Evolutionary conservation across 192 early-diverging fungal species (phyloP).

Genomic region (Coemansia sp.): DNA sequence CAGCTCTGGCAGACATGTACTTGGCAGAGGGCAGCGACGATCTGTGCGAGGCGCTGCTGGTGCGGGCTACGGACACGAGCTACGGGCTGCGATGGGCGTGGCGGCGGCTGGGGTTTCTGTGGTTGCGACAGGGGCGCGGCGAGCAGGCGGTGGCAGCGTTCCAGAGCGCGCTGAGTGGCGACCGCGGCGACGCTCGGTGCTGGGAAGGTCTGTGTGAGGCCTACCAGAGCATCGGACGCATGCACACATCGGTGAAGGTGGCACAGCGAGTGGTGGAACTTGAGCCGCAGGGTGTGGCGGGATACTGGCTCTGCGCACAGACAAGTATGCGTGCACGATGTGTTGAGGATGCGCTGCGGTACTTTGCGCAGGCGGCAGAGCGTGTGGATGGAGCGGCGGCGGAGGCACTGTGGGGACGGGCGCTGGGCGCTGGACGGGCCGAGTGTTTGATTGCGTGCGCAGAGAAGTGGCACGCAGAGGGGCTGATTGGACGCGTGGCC

Average conservation of each 20-base stretch:
- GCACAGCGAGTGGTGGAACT: conserved; percentile 70
- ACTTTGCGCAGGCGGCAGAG: conserved; percentile 14
- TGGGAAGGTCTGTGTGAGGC: conserved; percentile 84
- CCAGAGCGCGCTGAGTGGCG: conserved; percentile 77
- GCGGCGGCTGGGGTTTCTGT: conserved; percentile 72
- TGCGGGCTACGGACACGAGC: conserved; percentile 19
- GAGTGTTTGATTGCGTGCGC: conserved; percentile 37
- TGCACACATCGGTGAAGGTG: conserved; percentile 53
- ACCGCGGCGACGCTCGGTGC: conserved; percentile 60
- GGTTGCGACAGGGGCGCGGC: conserved; percentile 55
- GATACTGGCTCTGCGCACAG: conserved; percentile 39
- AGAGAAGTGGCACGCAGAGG: conserved; percentile 38
- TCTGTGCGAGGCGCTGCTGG: conserved; percentile 32
- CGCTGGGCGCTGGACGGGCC: conserved; percentile 20
- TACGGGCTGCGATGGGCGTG: conserved; percentile 73
- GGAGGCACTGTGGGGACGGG: conserved; percentile 11
- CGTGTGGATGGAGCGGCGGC: not conserved
- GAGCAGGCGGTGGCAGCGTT: conserved; percentile 67
- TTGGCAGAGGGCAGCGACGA: conserved; percentile 50
- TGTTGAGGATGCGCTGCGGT: conserved; percentile 14
- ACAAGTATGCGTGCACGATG: conserved; percentile 18
- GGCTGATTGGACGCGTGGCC: conserved; percentile 65
- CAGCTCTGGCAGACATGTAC: conserved; percentile 64
- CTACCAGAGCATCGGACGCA: conserved; percentile 66
- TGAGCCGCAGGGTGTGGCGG: conserved; percentile 47